Conservation (phyloP, 2,329 filamentous ascomycete genomes). For the Rutstroemia sp. region DNA sequence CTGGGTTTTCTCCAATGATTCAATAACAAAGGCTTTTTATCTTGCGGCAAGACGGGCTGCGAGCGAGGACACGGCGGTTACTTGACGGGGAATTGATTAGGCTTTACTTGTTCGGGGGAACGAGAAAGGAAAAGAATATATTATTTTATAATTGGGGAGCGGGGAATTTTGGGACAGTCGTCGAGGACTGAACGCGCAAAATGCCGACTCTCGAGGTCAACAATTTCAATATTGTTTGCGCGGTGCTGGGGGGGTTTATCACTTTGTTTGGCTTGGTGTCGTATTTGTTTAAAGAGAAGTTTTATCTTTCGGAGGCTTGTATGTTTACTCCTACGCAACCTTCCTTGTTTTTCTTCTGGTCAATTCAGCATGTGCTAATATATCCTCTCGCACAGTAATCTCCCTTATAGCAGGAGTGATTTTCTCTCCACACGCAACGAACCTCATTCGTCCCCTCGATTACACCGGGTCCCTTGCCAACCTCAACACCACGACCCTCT, state of each 20-base stretch:
- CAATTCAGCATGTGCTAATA: neutral
- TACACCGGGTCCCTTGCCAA: slow-evolving; percentile 58
- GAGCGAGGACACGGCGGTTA: neutral
- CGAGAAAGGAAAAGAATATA: no score
- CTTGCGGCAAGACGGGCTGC: neutral
- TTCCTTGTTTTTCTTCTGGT: no score
- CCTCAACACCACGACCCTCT: slow-evolving; percentile 67
- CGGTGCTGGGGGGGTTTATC: slow-evolving; percentile 78
- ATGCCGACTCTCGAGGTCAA: slow-evolving; percentile 43
- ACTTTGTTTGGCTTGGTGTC: slow-evolving; percentile 87
- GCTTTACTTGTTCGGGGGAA: neutral
- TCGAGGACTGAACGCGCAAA: neutral
- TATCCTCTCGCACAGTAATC: slow-evolving; percentile 53
- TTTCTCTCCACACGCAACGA: slow-evolving; percentile 71
- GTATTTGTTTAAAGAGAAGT: slow-evolving; percentile 81
- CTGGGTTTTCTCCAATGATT: neutral
- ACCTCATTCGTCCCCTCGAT: slow-evolving; percentile 67
- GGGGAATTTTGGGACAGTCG: no score
- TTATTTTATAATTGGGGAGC: no score
- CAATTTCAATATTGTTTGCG: slow-evolving; percentile 47
- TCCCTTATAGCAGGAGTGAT: slow-evolving; percentile 71
- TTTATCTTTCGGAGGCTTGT: slow-evolving; percentile 87
- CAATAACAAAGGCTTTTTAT: slow-evolving; percentile 1
- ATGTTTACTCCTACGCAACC: slow-evolving; percentile 29
- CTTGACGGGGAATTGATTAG: neutral